A percentile compares a stretch with the other conserved stretches of the same genome.
phyloP scores from a whole-genome alignment of 2,329 filamentous ascomycete genomes.

The Ceratocystiopsis sp. region DNA sequence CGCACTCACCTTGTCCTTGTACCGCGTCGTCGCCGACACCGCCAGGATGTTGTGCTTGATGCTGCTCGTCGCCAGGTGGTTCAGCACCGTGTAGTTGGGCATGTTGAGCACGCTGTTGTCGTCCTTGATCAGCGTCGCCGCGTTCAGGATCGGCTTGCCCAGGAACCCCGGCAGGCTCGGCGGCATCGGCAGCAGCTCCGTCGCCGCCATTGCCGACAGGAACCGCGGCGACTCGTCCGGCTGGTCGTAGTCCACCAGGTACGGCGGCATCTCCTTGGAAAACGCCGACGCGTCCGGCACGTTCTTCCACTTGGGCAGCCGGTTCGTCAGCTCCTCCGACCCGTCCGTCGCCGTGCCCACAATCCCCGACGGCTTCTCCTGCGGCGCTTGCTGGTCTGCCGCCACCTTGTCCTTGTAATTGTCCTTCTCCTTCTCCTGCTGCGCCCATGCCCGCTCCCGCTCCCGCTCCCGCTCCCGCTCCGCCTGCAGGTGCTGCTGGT shows the following conservation, averaged over 20 bases:
- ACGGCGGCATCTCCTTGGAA: conserved; percentile 60
- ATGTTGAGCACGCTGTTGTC: conserved; percentile 94
- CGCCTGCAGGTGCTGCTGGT: background rate
- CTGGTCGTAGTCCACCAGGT: conserved; percentile 73
- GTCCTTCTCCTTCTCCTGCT: background rate
- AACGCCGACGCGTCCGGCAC: conserved; percentile 44
- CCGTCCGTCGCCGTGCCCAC: background rate
- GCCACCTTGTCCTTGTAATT: background rate
- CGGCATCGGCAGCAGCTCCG: conserved; percentile 65
- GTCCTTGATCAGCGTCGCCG: conserved; percentile 82
- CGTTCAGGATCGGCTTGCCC: conserved; percentile 87
- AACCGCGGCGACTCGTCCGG: conserved; percentile 62
- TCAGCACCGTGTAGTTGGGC: conserved; percentile 92
- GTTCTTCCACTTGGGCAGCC: conserved; percentile 34
- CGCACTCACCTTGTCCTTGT: conserved; percentile 67
- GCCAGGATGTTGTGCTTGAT: conserved; percentile 94
- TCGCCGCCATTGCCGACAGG: conserved; percentile 55
- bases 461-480: background rate
- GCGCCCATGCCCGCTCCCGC: background rate
- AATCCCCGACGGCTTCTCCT: background rate
- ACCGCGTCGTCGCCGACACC: conserved; percentile 91
- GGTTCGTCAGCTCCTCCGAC: conserved; percentile 9
- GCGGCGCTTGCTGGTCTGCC: background rate
- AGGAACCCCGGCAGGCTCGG: conserved; percentile 80
- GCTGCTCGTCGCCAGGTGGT: conserved; percentile 91